phyloP scores from a whole-genome alignment of 2,329 filamentous ascomycete species.

The Diaporthe citriasiana region DNA sequence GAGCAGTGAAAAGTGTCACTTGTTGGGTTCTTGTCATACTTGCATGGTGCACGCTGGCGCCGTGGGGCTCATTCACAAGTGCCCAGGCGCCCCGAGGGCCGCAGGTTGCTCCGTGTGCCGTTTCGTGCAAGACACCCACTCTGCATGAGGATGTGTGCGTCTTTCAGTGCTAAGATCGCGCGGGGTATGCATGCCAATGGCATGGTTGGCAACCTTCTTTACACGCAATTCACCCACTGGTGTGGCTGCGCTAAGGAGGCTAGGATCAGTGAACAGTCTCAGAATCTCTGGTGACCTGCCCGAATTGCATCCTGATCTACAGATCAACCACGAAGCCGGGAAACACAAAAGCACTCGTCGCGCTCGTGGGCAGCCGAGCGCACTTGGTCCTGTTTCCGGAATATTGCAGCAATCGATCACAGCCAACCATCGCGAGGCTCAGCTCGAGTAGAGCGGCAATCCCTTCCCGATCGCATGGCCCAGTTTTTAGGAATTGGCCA shows the following conservation, averaged over 20 bases:
- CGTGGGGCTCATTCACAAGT: not conserved
- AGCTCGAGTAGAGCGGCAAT: conserved; percentile 16
- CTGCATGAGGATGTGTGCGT: not conserved
- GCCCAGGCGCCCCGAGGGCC: not conserved
- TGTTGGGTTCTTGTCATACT: not conserved
- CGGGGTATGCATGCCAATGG: conserved; percentile 28
- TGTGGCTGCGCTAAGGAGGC: conserved; percentile 21
- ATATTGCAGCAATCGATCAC: conserved; percentile 17
- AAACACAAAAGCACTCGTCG: conserved; percentile 6
- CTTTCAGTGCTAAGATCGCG: conserved; percentile 7
- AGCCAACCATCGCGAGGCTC: conserved; percentile 21
- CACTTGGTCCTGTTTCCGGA: conserved; percentile 19
- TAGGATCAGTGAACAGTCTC: conserved; percentile 16
- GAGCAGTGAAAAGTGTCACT: not conserved
- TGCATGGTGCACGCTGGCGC: not conserved
- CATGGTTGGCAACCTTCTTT: conserved; percentile 5
- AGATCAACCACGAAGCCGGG: conserved; percentile 34
- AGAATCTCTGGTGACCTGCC: conserved; percentile 29
- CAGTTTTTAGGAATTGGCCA: conserved; percentile 41
- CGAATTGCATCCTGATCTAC: conserved; percentile 35
- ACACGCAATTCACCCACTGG: not conserved
- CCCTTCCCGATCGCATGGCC: conserved; percentile 22
- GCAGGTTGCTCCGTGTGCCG: not conserved
- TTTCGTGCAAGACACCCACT: conserved; percentile 16
- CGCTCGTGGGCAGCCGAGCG: conserved; percentile 22